Evolutionary conservation across 2,329 filamentous ascomycete genomes (phyloP).

Genomic region (Trichoderma semiorbis): DNA sequence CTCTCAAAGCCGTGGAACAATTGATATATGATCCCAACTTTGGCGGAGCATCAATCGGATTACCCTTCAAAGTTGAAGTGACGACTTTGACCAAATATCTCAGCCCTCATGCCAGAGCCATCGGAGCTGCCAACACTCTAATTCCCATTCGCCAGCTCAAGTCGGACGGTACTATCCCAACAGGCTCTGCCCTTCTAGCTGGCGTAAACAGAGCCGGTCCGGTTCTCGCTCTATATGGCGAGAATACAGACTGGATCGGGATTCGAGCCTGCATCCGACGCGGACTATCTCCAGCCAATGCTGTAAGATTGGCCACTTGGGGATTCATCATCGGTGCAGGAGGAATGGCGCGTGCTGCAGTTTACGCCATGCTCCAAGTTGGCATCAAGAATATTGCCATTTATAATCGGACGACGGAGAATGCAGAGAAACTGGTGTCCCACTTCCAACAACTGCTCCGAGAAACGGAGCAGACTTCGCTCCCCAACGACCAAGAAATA

Average conservation of each 20-base stretch:
- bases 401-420: background rate
- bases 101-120: slow-evolving; percentile 5
- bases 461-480: background rate
- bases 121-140: slow-evolving; percentile 10
- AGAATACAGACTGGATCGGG: slow-evolving; percentile 10
- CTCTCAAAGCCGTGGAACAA: background rate
- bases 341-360: slow-evolving; percentile 6
- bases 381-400: slow-evolving; percentile 9
- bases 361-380: slow-evolving; percentile 11
- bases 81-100: slow-evolving; percentile 6
- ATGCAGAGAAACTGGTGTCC: background rate
- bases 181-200: slow-evolving; percentile 73
- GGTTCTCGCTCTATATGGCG: background rate
- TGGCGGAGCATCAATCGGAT: slow-evolving; percentile 10
- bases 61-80: slow-evolving; percentile 8
- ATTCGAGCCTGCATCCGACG: slow-evolving; percentile 9
- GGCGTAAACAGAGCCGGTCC: slow-evolving; percentile 59
- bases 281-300: slow-evolving; percentile 1
- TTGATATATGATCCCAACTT: slow-evolving; percentile 4
- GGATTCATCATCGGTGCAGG: slow-evolving; percentile 1
- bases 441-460: background rate
- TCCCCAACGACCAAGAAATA: background rate
- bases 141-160: slow-evolving; percentile 11
- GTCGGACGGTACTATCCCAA: slow-evolving; percentile 22
- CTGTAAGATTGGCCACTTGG: background rate